Evolutionary conservation across 805 yeast species (phyloP).

Genomic region (Helenozyma baotianmanensis): DNA sequence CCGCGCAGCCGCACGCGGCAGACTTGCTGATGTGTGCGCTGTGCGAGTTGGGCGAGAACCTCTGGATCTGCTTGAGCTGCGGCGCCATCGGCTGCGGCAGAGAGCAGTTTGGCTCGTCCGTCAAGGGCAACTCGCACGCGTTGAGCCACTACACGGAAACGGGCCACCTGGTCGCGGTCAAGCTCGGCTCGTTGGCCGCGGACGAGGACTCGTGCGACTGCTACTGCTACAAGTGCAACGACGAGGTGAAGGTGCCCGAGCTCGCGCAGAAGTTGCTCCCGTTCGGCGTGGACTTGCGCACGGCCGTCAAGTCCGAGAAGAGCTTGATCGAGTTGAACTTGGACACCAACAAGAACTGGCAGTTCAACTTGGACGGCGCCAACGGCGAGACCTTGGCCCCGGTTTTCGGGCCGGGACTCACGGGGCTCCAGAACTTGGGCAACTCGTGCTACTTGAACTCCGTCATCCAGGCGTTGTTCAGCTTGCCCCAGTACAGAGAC

Average conservation of each 20-base stretch:
- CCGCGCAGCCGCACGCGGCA: slow-evolving; percentile 16
- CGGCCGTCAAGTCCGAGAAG: slow-evolving; percentile 73
- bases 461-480: slow-evolving; percentile 66
- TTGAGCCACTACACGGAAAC: slow-evolving; percentile 57
- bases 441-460: slow-evolving; percentile 90
- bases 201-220: slow-evolving; percentile 62
- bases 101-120: slow-evolving; percentile 83
- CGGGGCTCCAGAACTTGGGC: slow-evolving; percentile 87
- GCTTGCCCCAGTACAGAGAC: slow-evolving; percentile 33
- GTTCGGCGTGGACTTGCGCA: slow-evolving; percentile 63
- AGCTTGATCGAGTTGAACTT: slow-evolving; percentile 83
- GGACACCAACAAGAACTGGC: slow-evolving; percentile 92
- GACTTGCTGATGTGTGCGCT: slow-evolving; percentile 44
- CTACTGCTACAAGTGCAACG: slow-evolving; percentile 85
- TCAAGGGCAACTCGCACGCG: slow-evolving; percentile 92
- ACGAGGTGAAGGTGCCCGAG: slow-evolving; percentile 75
- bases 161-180: slow-evolving; percentile 79
- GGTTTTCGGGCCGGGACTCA: slow-evolving; percentile 68
- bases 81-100: slow-evolving; percentile 95
- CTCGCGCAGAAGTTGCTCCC: slow-evolving; percentile 44
- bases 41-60: slow-evolving; percentile 68
- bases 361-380: slow-evolving; percentile 72
- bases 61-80: slow-evolving; percentile 92
- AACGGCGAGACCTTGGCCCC: slow-evolving; percentile 63
- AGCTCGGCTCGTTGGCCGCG: slow-evolving; percentile 78